Evolutionary conservation across 2,329 filamentous ascomycete species (phyloP), one percentile per base, ranked within the genome.

Genomic region (Xylariales sp.): DNA sequence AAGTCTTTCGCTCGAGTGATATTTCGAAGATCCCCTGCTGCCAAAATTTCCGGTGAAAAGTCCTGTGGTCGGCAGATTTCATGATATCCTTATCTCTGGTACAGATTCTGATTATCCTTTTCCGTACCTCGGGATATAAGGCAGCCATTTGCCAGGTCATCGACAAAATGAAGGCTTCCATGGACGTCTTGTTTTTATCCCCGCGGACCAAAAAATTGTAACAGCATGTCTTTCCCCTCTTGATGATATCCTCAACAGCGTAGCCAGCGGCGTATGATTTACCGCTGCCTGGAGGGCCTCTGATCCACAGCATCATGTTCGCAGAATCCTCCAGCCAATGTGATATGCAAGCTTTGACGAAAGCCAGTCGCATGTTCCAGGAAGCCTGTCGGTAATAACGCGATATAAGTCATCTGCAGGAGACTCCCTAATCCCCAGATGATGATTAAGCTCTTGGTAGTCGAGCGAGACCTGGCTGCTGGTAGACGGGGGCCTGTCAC

Each of bases 201-300:
- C 54, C 52, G 33, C 57, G 39, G 27, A 52, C 58, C 46, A 66
- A 65, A 46, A 65, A 65, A 43, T 57, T 64, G 42, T 57, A 65
- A 24, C 48, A 52, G 43, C 53, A 61, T 3, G 40, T 15, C 0
- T 35, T 24, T 5, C 40, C 42, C 3, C 43, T 36, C 1, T 48
- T 29, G 4, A 46, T 21, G 1, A 63, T 42, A 3, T 54, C 12
- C 7, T 55, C 49, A 21, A 62, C 45, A 2, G 54, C 40, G 39
- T 55, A 54, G n/a, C 52, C 51, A 4, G 57, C 44, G 1, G 63
- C 50, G 21, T 59, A 50, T 0, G 61, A 60, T 48, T 65, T 65
- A 6, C 61, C 61, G 8, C 51, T 43, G 0, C 46, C 61, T 14
- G 61, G 58, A 20, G 53, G 51, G 24, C 51, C 60, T n/a, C 44